Conservation (phyloP, 1,139 yeast genomes). For the Pichia sp. region DNA sequence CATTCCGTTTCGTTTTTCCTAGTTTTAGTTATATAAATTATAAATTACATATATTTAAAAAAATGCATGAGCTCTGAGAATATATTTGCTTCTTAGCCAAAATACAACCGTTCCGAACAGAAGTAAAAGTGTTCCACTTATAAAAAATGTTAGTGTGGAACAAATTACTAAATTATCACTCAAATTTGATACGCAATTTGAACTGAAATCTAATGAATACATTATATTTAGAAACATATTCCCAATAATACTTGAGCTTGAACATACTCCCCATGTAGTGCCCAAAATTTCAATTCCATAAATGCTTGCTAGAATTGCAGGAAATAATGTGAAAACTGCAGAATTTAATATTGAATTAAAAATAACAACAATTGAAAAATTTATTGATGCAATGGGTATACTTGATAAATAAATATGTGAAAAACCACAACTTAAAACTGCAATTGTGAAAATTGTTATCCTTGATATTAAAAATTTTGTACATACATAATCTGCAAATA, state of each 20-base stretch:
- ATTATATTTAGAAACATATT: conserved; percentile 25
- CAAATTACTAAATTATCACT: conserved; percentile 25
- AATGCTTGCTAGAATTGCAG: conserved; percentile 29
- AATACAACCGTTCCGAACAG: conserved; percentile 21
- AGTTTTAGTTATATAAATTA: too few species aligned
- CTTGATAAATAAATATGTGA: conserved; percentile 28
- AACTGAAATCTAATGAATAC: conserved; percentile 25
- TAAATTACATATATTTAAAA: conserved; percentile 14
- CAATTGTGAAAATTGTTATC: conserved; percentile 22
- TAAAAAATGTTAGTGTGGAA: conserved; percentile 28
- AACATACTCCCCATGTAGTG: conserved; percentile 30
- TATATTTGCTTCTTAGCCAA: conserved; percentile 19
- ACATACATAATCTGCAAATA: conserved; percentile 27
- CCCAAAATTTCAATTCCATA: conserved; percentile 31
- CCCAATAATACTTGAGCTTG: conserved; percentile 27
- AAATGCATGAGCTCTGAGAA: conserved; percentile 22
- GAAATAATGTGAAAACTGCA: conserved; percentile 29
- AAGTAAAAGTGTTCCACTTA: conserved; percentile 23
- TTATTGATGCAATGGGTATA: conserved; percentile 17
- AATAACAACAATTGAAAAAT: conserved; percentile 21
- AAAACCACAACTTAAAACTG: conserved; percentile 24
- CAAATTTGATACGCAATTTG: conserved; percentile 19
- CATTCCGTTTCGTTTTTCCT: too few species aligned
- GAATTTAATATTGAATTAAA: conserved; percentile 28
- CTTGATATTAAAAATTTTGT: conserved; percentile 22